Evolutionary conservation across 305 asterid genomes (phyloP).

Genomic region (Fraxinus xanthoxyloides): DNA sequence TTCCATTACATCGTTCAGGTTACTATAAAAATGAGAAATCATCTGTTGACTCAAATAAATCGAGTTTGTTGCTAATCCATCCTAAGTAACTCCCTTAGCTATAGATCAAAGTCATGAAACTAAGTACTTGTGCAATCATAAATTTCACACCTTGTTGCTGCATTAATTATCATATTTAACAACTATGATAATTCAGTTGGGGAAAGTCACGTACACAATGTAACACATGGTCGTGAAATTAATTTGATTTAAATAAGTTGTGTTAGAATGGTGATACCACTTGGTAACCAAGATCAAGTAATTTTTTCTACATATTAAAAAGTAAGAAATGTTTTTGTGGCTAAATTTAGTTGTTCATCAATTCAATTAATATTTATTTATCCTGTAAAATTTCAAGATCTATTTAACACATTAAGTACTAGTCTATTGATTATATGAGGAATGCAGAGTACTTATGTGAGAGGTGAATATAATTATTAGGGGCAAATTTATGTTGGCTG

Average conservation of each 20-base stretch:
- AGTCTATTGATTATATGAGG: background rate
- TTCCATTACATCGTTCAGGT: background rate
- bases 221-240: background rate
- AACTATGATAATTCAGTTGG: background rate
- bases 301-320: background rate
- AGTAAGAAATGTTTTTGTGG: background rate
- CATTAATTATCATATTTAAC: background rate
- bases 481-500: background rate
- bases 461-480: no score
- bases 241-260: background rate
- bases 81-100: background rate
- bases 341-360: background rate
- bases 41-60: background rate
- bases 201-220: background rate
- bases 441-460: background rate
- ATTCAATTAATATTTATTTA: no score
- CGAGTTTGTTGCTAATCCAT: background rate
- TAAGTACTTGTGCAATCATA: background rate
- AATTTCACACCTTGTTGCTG: background rate
- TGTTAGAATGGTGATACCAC: background rate
- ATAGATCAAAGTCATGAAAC: background rate
- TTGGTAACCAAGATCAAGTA: background rate
- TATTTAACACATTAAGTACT: background rate
- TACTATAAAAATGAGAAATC: background rate
- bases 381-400: background rate